Evolutionary conservation across 1,284 basidiomycete genomes (phyloP), one percentile per base, ranked within the genome.

Genomic region (Taiwanofungus camphoratus): DNA sequence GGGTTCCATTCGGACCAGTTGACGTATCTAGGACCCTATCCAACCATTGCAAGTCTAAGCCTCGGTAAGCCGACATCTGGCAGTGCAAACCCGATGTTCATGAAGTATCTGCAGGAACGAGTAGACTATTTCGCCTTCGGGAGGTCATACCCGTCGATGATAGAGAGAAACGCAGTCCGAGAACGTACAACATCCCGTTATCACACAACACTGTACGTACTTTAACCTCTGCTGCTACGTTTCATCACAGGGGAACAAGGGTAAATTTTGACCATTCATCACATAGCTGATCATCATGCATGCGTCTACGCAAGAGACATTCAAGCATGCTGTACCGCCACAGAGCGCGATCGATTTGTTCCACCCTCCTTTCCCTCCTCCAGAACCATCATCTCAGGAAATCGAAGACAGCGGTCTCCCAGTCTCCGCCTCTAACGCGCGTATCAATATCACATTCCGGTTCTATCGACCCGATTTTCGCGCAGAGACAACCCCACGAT

Each of bases 21-120:
- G 36, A 86, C 83, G 30, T 86, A 91, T 65, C 73, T 96, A 9
- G 93, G 93, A 2, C 93, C 93, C 4, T 92, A 87, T 60, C 81
- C 90, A 1, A 95, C 93, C 0, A 96, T 97, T 53, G 93, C 92
- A 6, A 93, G 90, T 5, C 64, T 97, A 32, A 93, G 91, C 50
- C 77, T 97, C n/a, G 92, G 92, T 74, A 62, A 51, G 70, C 19
- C 61, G 5, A 0, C 43, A 48, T 7, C 5, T 33, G 45, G 35
- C 15, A 40, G 13, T 13, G 33, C 18, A 13, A 30, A 34, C 18
- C 11, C 19, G 5, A 15, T 11, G 2, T 43, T 12, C 38, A 34
- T 26, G 15, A 33, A 39, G 32, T 27, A 21, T 18, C 12, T 42
- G n/a, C 46, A 87, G 85, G 86, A 4, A 83, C 85, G 0, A 71